Evolutionary conservation across 2,329 filamentous ascomycete species (phyloP), one percentile per base, ranked within the genome.

Genomic region (Ramularia endophylla): DNA sequence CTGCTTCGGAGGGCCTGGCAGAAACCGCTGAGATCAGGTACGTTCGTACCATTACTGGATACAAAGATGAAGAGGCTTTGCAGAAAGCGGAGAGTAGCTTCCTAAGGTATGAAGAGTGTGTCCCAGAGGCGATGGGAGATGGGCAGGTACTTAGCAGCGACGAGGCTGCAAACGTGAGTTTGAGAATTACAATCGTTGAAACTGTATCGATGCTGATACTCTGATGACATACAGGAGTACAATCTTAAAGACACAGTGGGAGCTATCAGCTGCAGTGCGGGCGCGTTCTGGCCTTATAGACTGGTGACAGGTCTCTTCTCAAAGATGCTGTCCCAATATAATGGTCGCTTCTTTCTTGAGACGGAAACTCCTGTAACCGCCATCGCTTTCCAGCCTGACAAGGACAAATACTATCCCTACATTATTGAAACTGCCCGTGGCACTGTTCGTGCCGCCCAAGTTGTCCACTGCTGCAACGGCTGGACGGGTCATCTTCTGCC

Each of bases 231-330:
- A 8, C 35, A 48, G 41, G 42, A 42, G 13, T 50, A 38, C 39
- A 49, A 50, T 15, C 44, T 52, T 37, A 52, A 50, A 39, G 28
- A 39, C 29, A 27, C 41, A 1, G 40, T 44, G 4, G 49, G 49
- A 9, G 49, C 47, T 3, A 52, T 52, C 13, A 41, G 36, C 7
- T 49, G 43, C 22, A 40, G 40, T n/a, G 50, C 50, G 27, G 50
- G 50, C 9, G 48, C 50, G 1, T 44, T 51, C 15, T 53, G 50
- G 50, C 48, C 50, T 2, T 53, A 53, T 20, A 33, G 48, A 12
- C 43, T 53, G 3, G 28, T 53, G 19, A 49, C 50, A 13, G 48
- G 47, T 4, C 32, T 53, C 9, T 49, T 41, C 19, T 33, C 41
- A n/a, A 43, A 41, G 7, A 27, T 49, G 20, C 40, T 47, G 6